A percentile compares a stretch with the other conserved stretches of the same genome.
phyloP scores from a whole-genome alignment of 768 basidiomycete genomes.

The Rossbeevera mucosa region DNA sequence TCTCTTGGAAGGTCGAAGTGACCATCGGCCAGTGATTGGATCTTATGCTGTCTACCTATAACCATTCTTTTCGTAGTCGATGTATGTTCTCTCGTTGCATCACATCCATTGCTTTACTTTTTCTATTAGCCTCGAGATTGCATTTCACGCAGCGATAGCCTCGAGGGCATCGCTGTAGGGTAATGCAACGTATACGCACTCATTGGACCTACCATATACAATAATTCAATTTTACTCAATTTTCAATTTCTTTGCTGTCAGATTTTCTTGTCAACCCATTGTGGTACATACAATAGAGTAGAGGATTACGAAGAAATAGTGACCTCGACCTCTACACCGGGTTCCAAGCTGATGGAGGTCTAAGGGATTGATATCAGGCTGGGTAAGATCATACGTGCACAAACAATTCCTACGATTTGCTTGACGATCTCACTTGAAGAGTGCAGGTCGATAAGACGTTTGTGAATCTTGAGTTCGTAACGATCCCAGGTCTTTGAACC shows the following conservation, averaged over 20 bases:
- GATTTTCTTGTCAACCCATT: neutral
- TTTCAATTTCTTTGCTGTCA: neutral
- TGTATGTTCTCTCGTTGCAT: conserved; percentile 8
- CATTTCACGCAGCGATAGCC: conserved; percentile 14
- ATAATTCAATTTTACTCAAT: neutral
- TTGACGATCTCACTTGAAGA: conserved; percentile 99
- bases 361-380: conserved; percentile 30
- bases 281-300: conserved; percentile 1
- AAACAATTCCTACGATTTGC: conserved; percentile 79
- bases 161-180: conserved; percentile 11
- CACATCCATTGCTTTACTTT: conserved; percentile 2
- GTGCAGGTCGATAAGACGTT: conserved; percentile 98
- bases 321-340: conserved; percentile 98
- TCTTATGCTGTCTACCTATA: conserved; percentile 67
- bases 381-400: neutral
- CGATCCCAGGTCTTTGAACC: conserved; percentile 99
- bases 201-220: conserved; percentile 9
- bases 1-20: conserved; percentile 70
- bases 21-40: conserved; percentile 84
- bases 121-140: conserved; percentile 2
- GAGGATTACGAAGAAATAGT: conserved; percentile 73
- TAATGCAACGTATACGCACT: conserved; percentile 12
- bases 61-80: conserved; percentile 6
- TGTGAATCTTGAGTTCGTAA: conserved; percentile 99
- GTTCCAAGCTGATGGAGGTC: conserved; percentile 98